A percentile compares a stretch with the other conserved stretches of the same genome.
Evolutionary conservation across 225 moss, liverwort and hornwort genomes (phyloP).

Genomic region (Anthoceros angustus): DNA sequence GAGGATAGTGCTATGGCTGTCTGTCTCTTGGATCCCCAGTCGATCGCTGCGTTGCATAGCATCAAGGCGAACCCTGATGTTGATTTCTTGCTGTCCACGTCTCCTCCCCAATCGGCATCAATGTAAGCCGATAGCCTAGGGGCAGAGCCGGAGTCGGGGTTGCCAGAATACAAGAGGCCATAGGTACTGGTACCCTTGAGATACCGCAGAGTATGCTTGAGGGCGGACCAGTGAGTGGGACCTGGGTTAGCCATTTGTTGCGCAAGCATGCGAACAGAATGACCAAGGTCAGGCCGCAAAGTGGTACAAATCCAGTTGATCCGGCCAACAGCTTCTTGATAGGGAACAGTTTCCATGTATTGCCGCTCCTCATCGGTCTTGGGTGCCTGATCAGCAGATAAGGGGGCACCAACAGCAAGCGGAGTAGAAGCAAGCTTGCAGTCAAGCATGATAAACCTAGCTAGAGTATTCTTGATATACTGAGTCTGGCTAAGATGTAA

Average conservation of each 20-base stretch:
- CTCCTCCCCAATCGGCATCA: constrained; percentile 10
- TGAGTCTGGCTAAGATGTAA: neutral
- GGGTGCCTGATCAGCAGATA: neutral
- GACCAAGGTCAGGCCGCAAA: neutral
- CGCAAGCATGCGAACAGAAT: neutral
- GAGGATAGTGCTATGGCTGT: too few relatives aligned
- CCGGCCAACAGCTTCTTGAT: constrained; percentile 5
- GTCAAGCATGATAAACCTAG: neutral
- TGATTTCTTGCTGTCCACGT: constrained; percentile 1
- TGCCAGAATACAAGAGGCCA: neutral
- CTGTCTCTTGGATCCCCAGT: neutral
- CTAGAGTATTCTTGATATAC: neutral
- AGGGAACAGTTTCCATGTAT: neutral
- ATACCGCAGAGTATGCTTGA: constrained; percentile 4
- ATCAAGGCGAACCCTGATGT: constrained; percentile 5
- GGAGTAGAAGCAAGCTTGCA: neutral
- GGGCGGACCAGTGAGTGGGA: constrained; percentile 5
- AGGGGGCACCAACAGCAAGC: neutral
- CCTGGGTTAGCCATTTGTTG: neutral
- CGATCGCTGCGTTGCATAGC: neutral
- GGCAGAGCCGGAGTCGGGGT: neutral
- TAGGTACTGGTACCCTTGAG: neutral
- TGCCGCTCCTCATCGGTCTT: neutral
- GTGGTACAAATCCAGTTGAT: constrained; percentile 1
- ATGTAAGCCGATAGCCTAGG: neutral